A percentile compares a stretch with the other conserved stretches of the same genome.
phyloP scores from a whole-genome alignment of 352 stramenopile genomes.

The Plasmopara viticola region DNA sequence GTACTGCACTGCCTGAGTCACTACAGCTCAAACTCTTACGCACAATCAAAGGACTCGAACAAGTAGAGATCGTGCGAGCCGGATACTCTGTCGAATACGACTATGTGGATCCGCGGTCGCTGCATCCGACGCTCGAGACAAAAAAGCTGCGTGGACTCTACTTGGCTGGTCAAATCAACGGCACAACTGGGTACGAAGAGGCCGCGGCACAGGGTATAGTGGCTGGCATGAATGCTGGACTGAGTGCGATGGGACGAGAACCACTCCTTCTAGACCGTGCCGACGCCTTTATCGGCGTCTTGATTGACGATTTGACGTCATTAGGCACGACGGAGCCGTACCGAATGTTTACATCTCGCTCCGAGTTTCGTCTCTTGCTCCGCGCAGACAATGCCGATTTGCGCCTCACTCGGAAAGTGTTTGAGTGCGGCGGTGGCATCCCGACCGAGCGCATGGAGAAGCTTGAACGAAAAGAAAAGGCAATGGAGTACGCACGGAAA shows the following conservation, averaged over 20 bases:
- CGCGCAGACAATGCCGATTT: constrained; percentile 97
- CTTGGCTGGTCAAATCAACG: constrained; percentile 98
- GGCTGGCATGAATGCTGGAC: constrained; percentile 93
- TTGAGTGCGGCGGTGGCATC: constrained; percentile 73
- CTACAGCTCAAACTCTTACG: constrained; percentile 94
- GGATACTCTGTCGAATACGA: constrained; percentile 99
- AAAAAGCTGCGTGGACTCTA: constrained; percentile 91
- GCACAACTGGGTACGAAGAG: constrained; percentile 99
- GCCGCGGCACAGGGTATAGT: constrained; percentile 96
- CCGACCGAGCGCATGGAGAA: constrained; percentile 60
- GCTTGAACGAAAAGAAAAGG: constrained; percentile 81
- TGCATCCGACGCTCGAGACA: constrained; percentile 93
- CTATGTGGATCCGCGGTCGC: constrained; percentile 93
- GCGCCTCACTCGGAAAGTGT: constrained; percentile 91
- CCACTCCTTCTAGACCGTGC: constrained; percentile 91
- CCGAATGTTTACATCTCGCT: constrained; percentile 98
- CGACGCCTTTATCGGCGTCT: constrained; percentile 95
- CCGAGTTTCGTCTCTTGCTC: constrained; percentile 85
- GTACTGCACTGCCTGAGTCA: constrained; percentile 86
- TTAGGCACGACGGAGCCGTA: constrained; percentile 96
- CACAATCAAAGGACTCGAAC: constrained; percentile 93
- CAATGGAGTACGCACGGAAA: constrained; percentile 47
- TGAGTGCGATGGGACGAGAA: constrained; percentile 52
- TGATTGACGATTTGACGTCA: constrained; percentile 98
- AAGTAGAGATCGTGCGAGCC: constrained; percentile 92